phyloP scores from a whole-genome alignment of 441 rosid genomes.

The Eugenia klotzschiana region DNA sequence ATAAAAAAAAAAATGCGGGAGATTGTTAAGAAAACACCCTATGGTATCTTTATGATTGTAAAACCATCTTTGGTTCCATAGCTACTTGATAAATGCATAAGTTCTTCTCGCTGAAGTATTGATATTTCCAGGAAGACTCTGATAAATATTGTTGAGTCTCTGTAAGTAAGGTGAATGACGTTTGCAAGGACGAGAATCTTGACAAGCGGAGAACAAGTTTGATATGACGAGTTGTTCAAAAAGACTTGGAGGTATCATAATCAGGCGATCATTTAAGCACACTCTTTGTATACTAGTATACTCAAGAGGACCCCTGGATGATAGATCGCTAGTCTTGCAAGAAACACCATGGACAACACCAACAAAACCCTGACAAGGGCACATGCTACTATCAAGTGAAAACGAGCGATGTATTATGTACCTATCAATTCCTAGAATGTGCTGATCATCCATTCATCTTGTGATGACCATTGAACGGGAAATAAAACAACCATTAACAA shows the following conservation, averaged over 20 bases:
- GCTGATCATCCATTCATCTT: not conserved
- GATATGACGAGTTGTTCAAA: not conserved
- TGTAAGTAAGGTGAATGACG: fast-evolving
- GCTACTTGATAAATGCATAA: not conserved
- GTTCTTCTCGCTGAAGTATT: not conserved
- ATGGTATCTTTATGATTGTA: no score
- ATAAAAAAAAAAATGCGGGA: no score
- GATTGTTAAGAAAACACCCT: no score
- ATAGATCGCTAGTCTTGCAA: not conserved
- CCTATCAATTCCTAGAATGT: not conserved
- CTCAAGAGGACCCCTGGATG: not conserved
- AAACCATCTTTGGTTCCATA: no score
- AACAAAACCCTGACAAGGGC: not conserved
- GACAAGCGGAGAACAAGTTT: not conserved
- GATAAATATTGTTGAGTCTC: no score
- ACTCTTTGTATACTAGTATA: not conserved
- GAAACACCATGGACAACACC: not conserved
- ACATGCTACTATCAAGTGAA: not conserved
- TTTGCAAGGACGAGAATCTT: not conserved
- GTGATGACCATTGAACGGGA: not conserved
- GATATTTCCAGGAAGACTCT: not conserved
- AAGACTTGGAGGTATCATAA: not conserved
- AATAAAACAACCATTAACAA: not conserved
- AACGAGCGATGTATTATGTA: not conserved
- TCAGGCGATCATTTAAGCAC: not conserved